These are phyloP conservation scores for Fraxinus nigra DNA, from an alignment of 305 asterid species.

Conservation along the genomic window DNA sequence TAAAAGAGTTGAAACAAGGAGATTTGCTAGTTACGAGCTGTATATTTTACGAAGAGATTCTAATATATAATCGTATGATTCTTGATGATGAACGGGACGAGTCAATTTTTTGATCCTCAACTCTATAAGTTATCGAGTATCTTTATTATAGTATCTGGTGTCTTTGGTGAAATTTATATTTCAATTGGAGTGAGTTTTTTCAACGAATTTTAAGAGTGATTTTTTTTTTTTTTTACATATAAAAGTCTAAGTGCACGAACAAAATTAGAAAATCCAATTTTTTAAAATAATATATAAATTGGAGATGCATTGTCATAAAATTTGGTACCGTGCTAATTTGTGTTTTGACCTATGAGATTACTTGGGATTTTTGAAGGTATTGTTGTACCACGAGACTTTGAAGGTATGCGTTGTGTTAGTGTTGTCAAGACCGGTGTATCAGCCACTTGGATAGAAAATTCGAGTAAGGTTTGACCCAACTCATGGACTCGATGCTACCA, in stretches of 20 bases:
- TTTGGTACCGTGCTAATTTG: background rate
- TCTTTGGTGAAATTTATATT: no score
- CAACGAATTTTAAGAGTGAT: no score
- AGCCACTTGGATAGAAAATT: background rate
- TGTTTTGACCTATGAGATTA: background rate
- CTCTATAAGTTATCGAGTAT: no score
- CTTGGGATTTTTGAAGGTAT: background rate
- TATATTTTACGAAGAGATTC: background rate
- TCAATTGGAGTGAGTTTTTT: no score
- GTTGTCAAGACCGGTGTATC: background rate
- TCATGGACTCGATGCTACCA: background rate
- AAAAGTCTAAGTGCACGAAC: no score
- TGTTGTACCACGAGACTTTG: background rate
- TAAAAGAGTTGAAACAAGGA: background rate
- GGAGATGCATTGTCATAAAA: background rate
- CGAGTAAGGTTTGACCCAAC: background rate
- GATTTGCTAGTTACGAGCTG: background rate
- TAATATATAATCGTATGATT: background rate
- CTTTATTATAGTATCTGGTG: no score
- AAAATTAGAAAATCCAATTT: no score
- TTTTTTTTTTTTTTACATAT: no score
- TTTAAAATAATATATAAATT: no score
- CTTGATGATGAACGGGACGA: no score
- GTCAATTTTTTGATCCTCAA: no score
- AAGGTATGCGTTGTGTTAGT: background rate